These are phyloP conservation scores for Mortierella sp. DNA, from an alignment of 371 early-diverging fungal genomes.

Conservation along the genomic window DNA sequence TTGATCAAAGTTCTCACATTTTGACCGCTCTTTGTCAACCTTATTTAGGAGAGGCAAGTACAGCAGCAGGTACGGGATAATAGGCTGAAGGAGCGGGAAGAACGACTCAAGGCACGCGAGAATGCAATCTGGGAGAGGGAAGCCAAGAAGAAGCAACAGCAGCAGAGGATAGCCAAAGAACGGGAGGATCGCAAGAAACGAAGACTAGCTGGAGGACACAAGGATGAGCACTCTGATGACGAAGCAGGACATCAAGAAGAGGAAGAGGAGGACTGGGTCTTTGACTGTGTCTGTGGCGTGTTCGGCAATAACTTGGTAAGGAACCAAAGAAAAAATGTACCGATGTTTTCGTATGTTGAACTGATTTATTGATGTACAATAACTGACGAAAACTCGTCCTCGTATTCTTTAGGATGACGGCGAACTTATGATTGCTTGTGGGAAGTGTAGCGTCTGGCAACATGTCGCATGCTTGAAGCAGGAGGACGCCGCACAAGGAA, in stretches of 20 bases:
- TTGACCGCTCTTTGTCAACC: not conserved
- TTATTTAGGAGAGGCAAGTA: slow-evolving; percentile 33
- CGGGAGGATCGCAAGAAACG: slow-evolving; percentile 48
- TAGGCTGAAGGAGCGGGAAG: slow-evolving; percentile 62
- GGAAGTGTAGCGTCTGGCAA: slow-evolving; percentile 77
- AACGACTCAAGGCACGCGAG: slow-evolving; percentile 65
- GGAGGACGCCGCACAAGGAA: slow-evolving; percentile 57
- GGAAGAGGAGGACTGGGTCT: slow-evolving; percentile 69
- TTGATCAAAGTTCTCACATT: not conserved
- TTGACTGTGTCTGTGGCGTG: slow-evolving; percentile 72
- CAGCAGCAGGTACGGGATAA: slow-evolving; percentile 45
- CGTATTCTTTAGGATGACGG: slow-evolving; percentile 72
- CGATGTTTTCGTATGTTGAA: not conserved
- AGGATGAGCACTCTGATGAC: slow-evolving; percentile 40
- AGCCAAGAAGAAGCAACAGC: slow-evolving; percentile 39
- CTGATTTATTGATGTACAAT: not conserved
- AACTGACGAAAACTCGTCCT: too few species aligned
- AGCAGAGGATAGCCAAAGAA: slow-evolving; percentile 45
- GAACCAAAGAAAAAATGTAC: not conserved
- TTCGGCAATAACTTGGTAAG: slow-evolving; percentile 68
- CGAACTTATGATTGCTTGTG: slow-evolving; percentile 81
- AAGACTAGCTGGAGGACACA: slow-evolving; percentile 24
- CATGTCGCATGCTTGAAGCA: slow-evolving; percentile 76
- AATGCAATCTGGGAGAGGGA: slow-evolving; percentile 63
- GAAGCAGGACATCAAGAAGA: slow-evolving; percentile 32